These are phyloP conservation scores for Umbelopsis isabellina DNA, from an alignment of 192 early-diverging fungal species.

Conservation along the genomic window DNA sequence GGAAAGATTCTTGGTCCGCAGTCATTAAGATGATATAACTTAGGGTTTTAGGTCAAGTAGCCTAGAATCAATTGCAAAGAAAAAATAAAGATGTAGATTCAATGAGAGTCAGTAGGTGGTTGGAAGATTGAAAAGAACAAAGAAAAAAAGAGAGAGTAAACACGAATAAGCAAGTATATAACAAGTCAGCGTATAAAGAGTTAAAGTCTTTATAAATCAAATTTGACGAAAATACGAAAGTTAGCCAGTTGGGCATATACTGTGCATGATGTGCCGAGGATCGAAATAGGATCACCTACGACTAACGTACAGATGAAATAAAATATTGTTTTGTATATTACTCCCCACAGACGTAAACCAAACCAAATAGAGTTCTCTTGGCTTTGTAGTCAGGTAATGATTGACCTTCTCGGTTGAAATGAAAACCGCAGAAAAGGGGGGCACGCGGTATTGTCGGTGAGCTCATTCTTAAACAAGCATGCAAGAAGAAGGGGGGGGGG, in stretches of 20 bases:
- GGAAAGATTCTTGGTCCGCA: neutral
- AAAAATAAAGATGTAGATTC: neutral
- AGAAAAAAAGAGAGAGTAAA: neutral
- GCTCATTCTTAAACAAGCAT: no score
- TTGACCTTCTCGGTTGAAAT: conserved; percentile 16
- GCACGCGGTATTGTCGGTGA: neutral
- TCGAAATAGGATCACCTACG: conserved; percentile 6
- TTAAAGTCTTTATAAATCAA: conserved; percentile 8
- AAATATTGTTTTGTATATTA: conserved; percentile 4
- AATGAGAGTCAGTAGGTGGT: no score
- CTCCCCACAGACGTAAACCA: conserved; percentile 20
- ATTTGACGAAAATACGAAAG: neutral
- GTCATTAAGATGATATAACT: neutral
- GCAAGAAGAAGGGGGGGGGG: no score
- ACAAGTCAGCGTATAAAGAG: no score
- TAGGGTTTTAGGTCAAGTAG: no score
- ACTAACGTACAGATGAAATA: neutral
- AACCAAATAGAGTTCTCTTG: neutral
- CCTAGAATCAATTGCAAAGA: neutral
- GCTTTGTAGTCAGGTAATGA: neutral
- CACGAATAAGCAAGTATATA: neutral
- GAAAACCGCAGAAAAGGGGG: neutral
- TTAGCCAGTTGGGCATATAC: conserved; percentile 20
- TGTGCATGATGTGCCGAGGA: conserved; percentile 10
- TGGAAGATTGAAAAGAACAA: neutral